phyloP scores from a whole-genome alignment of 441 rosid genomes.

The Gossypium laxum region DNA sequence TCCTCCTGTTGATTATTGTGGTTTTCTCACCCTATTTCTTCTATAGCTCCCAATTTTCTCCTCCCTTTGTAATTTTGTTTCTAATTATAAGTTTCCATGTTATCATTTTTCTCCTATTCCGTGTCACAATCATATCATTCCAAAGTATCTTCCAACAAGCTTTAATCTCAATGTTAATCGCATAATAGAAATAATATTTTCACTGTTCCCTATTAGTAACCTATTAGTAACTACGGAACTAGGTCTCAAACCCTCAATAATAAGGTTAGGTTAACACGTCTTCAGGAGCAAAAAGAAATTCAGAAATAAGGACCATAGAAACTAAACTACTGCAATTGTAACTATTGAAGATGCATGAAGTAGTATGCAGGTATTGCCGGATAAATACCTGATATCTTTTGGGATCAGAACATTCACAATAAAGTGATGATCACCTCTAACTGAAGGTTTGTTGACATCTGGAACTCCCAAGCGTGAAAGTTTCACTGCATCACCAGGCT shows the following conservation, averaged over 20 bases:
- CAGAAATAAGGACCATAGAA: neutral
- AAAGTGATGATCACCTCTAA: constrained; percentile 79
- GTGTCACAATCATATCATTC: neutral
- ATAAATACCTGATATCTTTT: constrained; percentile 51
- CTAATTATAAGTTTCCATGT: neutral
- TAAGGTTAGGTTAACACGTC: neutral
- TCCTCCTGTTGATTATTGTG: neutral
- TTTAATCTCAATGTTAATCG: neutral
- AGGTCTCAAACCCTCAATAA: neutral
- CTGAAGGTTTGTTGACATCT: constrained; percentile 53
- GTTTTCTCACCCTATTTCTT: neutral
- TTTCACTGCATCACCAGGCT: constrained; percentile 69
- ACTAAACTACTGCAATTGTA: neutral
- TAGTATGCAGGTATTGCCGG: neutral
- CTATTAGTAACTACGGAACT: neutral
- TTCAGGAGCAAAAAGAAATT: neutral
- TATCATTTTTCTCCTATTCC: neutral
- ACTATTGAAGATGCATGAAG: constrained; percentile 2
- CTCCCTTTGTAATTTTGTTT: neutral
- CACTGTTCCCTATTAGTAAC: no score
- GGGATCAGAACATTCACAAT: constrained; percentile 68
- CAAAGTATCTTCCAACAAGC: neutral
- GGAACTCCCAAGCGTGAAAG: constrained; percentile 68
- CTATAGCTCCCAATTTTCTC: neutral
- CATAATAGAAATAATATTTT: neutral